A percentile compares a stretch with the other conserved stretches of the same genome.
phyloP scores from a whole-genome alignment of 2,329 filamentous ascomycete genomes.

The Talaromyces piceae region DNA sequence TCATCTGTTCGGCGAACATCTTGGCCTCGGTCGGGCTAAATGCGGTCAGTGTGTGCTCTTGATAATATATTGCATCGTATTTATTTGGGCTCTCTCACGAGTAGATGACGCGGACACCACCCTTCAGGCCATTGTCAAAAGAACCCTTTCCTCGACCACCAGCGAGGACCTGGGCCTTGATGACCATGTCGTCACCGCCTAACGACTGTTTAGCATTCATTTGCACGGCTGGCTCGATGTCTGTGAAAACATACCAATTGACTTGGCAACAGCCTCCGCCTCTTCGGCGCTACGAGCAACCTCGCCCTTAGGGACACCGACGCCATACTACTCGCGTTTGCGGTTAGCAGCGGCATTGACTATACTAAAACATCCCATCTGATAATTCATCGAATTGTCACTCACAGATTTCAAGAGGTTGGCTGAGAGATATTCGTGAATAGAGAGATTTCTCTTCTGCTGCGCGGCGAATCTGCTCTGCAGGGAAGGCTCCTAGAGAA shows the following conservation, averaged over 20 bases:
- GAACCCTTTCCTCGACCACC: conserved; percentile 96
- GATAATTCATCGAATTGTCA: conserved; percentile 4
- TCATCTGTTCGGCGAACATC: conserved; percentile 99
- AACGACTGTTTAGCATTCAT: conserved; percentile 12
- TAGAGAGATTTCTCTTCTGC: conserved; percentile 83
- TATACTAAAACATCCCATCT: not conserved
- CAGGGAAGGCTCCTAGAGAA: conserved; percentile 48
- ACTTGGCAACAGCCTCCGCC: conserved; percentile 84
- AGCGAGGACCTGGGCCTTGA: conserved; percentile 98
- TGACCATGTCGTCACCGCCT: conserved; percentile 90
- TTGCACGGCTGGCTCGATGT: not conserved
- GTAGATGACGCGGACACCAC: conserved; percentile 97
- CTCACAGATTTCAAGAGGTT: conserved; percentile 69
- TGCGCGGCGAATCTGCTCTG: conserved; percentile 54
- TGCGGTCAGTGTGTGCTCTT: not conserved
- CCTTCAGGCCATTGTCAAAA: conserved; percentile 98
- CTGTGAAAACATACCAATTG: conserved; percentile 57
- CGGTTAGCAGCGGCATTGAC: conserved; percentile 17
- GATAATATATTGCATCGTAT: not conserved
- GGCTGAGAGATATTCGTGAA: conserved; percentile 97
- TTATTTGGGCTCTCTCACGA: conserved; percentile 50
- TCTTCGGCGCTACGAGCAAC: conserved; percentile 78
- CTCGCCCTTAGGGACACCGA: conserved; percentile 83
- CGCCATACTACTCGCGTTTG: conserved; percentile 63
- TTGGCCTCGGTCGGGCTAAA: conserved; percentile 73